These are phyloP conservation scores for Ceratocystis ficicola DNA, from an alignment of 2,329 filamentous ascomycete genomes.

Conservation along the genomic window DNA sequence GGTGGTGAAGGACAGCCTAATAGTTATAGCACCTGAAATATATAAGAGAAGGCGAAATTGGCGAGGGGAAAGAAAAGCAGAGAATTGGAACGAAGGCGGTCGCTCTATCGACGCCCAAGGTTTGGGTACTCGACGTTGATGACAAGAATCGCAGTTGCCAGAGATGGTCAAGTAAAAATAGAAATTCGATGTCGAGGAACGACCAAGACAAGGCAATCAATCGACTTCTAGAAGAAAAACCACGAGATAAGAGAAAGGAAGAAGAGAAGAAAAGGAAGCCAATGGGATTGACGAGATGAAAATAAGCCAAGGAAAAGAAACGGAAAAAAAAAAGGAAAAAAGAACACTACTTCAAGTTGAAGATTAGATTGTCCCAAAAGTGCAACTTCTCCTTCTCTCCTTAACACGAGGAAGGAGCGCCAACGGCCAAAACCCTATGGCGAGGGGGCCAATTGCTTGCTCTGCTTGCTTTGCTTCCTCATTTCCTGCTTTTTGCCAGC, in stretches of 20 bases:
- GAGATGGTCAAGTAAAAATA: background rate
- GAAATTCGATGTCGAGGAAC: background rate
- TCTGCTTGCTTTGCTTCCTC: background rate
- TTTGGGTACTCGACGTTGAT: background rate
- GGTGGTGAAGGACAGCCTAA: background rate
- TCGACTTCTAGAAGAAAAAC: slow-evolving; percentile 1
- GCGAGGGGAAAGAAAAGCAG: background rate
- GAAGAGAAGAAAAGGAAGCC: slow-evolving; percentile 4
- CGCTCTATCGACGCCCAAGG: slow-evolving; percentile 3
- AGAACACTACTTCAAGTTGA: background rate
- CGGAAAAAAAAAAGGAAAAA: slow-evolving; percentile 6
- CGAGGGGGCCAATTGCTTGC: background rate
- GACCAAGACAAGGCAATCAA: background rate
- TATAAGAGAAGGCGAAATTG: background rate
- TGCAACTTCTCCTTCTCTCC: background rate
- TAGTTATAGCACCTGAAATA: background rate
- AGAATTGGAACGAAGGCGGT: background rate
- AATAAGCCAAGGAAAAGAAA: slow-evolving; percentile 5
- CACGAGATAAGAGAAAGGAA: slow-evolving; percentile 8
- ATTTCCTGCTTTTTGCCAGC: background rate
- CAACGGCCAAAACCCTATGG: slow-evolving; percentile 6
- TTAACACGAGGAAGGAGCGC: slow-evolving; percentile 11
- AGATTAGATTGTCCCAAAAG: slow-evolving; percentile 10
- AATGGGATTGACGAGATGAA: background rate
- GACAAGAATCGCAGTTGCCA: slow-evolving; percentile 2